phyloP scores from a whole-genome alignment of 1,284 basidiomycete genomes.

The Fistulina hepatica region DNA sequence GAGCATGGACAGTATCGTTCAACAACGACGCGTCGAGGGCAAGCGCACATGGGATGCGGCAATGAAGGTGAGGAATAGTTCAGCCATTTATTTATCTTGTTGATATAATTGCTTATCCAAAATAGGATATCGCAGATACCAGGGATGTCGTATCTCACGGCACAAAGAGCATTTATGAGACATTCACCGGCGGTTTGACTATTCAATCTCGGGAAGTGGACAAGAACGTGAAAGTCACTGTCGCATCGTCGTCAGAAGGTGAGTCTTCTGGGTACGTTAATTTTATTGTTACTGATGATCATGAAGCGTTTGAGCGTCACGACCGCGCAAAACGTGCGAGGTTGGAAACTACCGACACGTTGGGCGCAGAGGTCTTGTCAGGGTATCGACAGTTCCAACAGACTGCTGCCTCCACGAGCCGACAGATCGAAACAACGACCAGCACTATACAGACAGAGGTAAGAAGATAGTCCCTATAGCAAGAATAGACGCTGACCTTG shows the following conservation, averaged over 20 bases:
- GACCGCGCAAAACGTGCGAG: constrained; percentile 55
- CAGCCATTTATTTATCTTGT: not conserved
- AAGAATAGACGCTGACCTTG: not conserved
- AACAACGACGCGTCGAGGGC: constrained; percentile 39
- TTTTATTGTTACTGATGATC: no score
- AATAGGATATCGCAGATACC: no score
- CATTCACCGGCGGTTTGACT: no score
- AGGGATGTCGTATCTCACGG: no score
- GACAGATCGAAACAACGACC: constrained; percentile 37
- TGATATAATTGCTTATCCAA: constrained; percentile 3
- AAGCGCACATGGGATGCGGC: constrained; percentile 47
- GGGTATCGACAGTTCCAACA: constrained; percentile 40
- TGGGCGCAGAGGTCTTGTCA: constrained; percentile 40
- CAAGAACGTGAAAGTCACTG: no score
- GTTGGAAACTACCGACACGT: constrained; percentile 41
- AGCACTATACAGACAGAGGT: constrained; percentile 40
- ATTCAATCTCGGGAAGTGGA: no score
- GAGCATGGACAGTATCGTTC: constrained; percentile 35
- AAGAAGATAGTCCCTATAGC: constrained; percentile 14
- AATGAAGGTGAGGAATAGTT: constrained; percentile 37
- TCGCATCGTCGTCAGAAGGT: constrained; percentile 38
- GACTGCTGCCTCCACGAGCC: constrained; percentile 38
- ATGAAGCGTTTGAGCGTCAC: constrained; percentile 57
- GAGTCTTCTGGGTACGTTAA: no score
- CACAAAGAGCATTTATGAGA: no score